Conservation (phyloP, 805 yeast genomes). For the Lipomyces japonicus region DNA sequence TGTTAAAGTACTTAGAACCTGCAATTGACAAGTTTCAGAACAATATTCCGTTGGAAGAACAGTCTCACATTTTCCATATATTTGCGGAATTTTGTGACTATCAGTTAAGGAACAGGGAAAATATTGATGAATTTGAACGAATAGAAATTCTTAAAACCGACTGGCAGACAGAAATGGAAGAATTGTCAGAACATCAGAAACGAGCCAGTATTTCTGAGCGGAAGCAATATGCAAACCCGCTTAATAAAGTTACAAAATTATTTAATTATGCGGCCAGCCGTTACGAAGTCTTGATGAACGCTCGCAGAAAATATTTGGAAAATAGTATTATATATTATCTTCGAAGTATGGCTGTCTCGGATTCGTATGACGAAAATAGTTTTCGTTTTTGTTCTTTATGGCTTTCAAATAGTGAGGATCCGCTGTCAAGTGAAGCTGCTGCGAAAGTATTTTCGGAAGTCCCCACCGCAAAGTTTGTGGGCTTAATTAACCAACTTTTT, state of each 20-base stretch:
- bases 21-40: conserved; percentile 34
- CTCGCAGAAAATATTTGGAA: conserved; percentile 45
- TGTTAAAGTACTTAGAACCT: conserved; percentile 54
- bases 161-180: conserved; percentile 36
- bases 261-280: conserved; percentile 50
- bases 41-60: conserved; percentile 30
- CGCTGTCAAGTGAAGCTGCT: conserved; percentile 45
- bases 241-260: conserved; percentile 31
- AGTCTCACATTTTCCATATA: conserved; percentile 45
- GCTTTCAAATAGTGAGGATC: conserved; percentile 57
- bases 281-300: conserved; percentile 40
- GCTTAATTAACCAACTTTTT: conserved; percentile 75
- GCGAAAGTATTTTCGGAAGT: conserved; percentile 40
- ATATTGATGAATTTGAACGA: conserved; percentile 46
- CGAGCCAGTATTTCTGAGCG: too few relatives aligned
- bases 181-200: conserved; percentile 49
- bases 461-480: conserved; percentile 60
- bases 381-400: conserved; percentile 82
- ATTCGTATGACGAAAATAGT: conserved; percentile 49
- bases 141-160: conserved; percentile 37
- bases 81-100: conserved; percentile 72
- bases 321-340: conserved; percentile 60
- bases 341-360: conserved; percentile 47
- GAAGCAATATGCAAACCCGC: too few relatives aligned
- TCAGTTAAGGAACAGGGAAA: conserved; percentile 49